Conservation (phyloP, 1,284 basidiomycete genomes). For the Ustilago bromivora region DNA sequence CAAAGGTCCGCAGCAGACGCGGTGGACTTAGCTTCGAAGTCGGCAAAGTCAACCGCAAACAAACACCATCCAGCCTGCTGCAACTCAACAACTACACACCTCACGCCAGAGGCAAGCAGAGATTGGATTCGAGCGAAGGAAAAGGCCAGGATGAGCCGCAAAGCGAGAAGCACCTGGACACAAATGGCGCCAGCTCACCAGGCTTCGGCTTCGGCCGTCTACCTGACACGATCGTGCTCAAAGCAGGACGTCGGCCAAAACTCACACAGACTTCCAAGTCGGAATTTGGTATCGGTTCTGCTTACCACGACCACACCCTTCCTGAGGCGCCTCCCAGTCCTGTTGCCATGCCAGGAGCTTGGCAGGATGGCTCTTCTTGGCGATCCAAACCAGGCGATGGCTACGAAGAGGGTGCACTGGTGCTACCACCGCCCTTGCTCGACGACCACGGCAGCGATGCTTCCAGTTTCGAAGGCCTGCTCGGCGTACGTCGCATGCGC, state of each 20-base stretch:
- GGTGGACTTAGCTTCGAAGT: conserved; percentile 47
- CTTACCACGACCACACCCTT: conserved; percentile 28
- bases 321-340: conserved; percentile 64
- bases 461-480: conserved; percentile 52
- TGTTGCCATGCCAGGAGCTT: conserved; percentile 67
- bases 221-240: conserved; percentile 32
- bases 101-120: conserved; percentile 3
- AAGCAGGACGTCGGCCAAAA: conserved; percentile 28
- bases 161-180: neutral
- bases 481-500: conserved; percentile 64
- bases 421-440: conserved; percentile 64
- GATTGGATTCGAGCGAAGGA: neutral
- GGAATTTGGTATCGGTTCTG: conserved; percentile 56
- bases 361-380: conserved; percentile 54
- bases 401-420: conserved; percentile 59
- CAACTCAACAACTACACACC: conserved; percentile 24
- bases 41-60: conserved; percentile 25
- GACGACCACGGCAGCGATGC: conserved; percentile 62
- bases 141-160: neutral
- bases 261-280: conserved; percentile 20
- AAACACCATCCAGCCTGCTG: conserved; percentile 25
- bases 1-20: conserved; percentile 35
- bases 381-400: conserved; percentile 47
- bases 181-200: neutral
- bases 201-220: neutral